Conservation (phyloP, 2,329 filamentous ascomycete species). For the Drechslerella coelobrocha region DNA sequence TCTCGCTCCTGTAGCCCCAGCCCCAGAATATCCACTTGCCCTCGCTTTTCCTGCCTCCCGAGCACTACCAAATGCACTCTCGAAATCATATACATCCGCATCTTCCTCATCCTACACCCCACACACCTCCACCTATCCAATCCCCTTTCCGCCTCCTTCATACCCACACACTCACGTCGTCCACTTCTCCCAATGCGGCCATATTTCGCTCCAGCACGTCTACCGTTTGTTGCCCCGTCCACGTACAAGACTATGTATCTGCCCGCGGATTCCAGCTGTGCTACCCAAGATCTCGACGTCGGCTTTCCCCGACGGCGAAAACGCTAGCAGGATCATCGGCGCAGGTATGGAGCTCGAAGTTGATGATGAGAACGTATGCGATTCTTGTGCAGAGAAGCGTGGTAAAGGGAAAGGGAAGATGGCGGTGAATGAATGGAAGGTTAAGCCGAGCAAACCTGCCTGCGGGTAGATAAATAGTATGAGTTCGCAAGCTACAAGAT, state of each 20-base stretch:
- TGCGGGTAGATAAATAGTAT: too few relatives aligned
- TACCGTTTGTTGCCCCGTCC: constrained; percentile 2
- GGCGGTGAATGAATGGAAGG: background rate
- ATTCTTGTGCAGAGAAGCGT: background rate
- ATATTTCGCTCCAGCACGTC: constrained; percentile 24
- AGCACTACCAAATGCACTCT: background rate
- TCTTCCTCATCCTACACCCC: background rate
- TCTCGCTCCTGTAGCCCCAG: background rate
- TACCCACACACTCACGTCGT: constrained; percentile 23
- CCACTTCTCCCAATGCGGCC: constrained; percentile 24
- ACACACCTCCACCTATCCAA: constrained; percentile 12
- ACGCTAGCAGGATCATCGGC: constrained; percentile 20
- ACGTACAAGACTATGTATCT: constrained; percentile 21
- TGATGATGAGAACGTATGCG: constrained; percentile 1
- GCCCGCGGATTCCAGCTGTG: constrained; percentile 11
- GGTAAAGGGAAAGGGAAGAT: background rate
- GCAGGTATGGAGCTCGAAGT: constrained; percentile 19
- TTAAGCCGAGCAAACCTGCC: background rate
- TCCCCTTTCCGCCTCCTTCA: constrained; percentile 1
- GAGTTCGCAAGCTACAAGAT: too few relatives aligned
- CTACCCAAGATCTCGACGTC: constrained; percentile 14
- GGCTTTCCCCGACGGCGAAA: constrained; percentile 3
- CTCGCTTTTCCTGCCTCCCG: background rate
- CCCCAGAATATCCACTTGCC: background rate
- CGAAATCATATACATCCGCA: background rate